Conservation (phyloP, 257 asterid genomes). For the Solanum sitiens region DNA sequence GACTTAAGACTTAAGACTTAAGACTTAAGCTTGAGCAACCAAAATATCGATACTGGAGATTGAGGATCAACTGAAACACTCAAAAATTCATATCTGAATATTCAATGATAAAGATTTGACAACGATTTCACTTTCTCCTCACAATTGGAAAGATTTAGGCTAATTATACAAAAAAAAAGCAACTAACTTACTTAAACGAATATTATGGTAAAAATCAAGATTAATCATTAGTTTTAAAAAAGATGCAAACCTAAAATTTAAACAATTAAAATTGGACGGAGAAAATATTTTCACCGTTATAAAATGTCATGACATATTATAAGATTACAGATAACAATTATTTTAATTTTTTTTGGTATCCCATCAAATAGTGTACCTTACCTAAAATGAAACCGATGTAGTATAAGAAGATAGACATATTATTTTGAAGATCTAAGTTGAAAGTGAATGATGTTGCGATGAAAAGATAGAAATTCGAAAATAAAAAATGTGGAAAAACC, state of each 20-base stretch:
- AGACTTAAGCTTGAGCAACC: background rate
- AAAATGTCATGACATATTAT: background rate
- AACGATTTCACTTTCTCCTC: background rate
- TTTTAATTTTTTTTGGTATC: too few species aligned
- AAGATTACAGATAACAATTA: background rate
- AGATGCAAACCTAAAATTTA: too few species aligned
- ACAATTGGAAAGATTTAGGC: too few species aligned
- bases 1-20: too few species aligned
- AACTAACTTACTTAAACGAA: too few species aligned
- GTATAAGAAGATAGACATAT: background rate
- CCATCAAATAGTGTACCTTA: background rate
- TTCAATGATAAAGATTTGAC: background rate
- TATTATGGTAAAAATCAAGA: too few species aligned
- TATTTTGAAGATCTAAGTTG: background rate
- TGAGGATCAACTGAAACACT: background rate
- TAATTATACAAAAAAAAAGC: too few species aligned
- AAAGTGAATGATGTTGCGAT: background rate
- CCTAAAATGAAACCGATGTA: background rate
- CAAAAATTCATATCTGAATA: background rate
- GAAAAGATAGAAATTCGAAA: too few species aligned
- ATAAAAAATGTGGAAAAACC: too few species aligned
- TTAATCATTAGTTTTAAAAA: too few species aligned
- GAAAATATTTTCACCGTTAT: too few species aligned
- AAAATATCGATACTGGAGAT: background rate
- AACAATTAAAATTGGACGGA: too few species aligned